Percentiles rank a stretch among this genome's conserved stretches.
phyloP scores from a whole-genome alignment of 371 early-diverging fungal genomes.

The Lichtheimia ramosa region DNA sequence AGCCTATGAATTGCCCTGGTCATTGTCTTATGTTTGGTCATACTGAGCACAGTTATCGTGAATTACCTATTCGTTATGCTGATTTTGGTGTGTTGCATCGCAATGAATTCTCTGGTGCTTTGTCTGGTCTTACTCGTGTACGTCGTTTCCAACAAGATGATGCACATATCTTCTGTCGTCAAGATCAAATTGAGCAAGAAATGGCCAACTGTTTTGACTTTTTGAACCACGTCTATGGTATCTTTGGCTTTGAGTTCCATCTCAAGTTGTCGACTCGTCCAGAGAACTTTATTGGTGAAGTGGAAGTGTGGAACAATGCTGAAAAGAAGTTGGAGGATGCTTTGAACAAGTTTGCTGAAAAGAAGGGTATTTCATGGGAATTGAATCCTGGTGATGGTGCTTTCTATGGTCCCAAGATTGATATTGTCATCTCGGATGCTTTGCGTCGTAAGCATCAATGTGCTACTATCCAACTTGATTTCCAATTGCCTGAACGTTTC shows the following conservation, averaged over 20 bases:
- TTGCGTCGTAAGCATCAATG: slow-evolving; percentile 94
- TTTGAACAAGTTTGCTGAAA: slow-evolving; percentile 66
- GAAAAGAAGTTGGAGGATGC: slow-evolving; percentile 84
- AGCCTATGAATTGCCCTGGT: slow-evolving; percentile 99
- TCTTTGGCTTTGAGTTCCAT: slow-evolving; percentile 92
- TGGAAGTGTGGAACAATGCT: slow-evolving; percentile 95
- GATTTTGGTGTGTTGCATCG: slow-evolving; percentile 99
- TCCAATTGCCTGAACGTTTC: slow-evolving; percentile 96
- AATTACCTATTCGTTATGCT: slow-evolving; percentile 97
- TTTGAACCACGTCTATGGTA: slow-evolving; percentile 81
- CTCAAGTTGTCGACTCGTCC: slow-evolving; percentile 97
- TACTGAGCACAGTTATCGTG: slow-evolving; percentile 93
- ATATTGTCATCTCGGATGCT: slow-evolving; percentile 97
- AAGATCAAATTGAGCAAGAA: slow-evolving; percentile 81
- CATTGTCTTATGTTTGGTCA: slow-evolving; percentile 98
- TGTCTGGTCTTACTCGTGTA: slow-evolving; percentile 98
- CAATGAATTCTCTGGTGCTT: slow-evolving; percentile 97
- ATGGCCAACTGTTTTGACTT: slow-evolving; percentile 82
- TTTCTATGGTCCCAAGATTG: slow-evolving; percentile 99
- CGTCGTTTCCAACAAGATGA: slow-evolving; percentile 99
- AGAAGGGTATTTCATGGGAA: slow-evolving; percentile 72
- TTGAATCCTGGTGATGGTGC: slow-evolving; percentile 99
- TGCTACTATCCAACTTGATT: slow-evolving; percentile 99
- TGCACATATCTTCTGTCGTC: slow-evolving; percentile 98
- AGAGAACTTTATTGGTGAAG: slow-evolving; percentile 94